Evolutionary conservation across 2,329 filamentous ascomycete species (phyloP), one percentile per base, ranked within the genome.

Genomic region (Fusarium subtropicale): DNA sequence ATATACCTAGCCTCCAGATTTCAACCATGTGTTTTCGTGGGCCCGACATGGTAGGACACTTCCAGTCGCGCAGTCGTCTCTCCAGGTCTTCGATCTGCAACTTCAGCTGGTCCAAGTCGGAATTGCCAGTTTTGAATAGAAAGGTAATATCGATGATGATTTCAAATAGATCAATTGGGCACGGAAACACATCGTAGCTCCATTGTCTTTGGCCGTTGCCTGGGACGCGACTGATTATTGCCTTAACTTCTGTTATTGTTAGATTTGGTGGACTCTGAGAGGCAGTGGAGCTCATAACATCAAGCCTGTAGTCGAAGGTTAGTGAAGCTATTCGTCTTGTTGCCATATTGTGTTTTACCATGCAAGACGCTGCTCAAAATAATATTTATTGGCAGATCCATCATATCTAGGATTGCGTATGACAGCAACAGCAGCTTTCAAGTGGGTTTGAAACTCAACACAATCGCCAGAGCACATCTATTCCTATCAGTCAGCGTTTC

Each of bases 381-480:
- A 65, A 41, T 64, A n/a, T 8, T 10, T 18, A 4, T 65, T 64
- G 0, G 1, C 1, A 0, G 3, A 15, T 7, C 55, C 46, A 6
- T 31, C 15, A 26, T 65, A 65, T 2, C 2, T 5, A 0, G 22
- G 18, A 7, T 2, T 38, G 0, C 41, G 41, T 3, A 64, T 20
- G 0, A 64, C 20, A 15, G 28, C 26, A 31, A 24, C 41, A 4
- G 59, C 62, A 10, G 62, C 62, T 12, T 31, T 53, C 4, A 65
- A 10, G 13, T 65, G 62, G 1, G 59, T 65, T 26, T 53, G 39
- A 38, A 65, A 65, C 30, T 65, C 62, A 0, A 28, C 20, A 7
- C 62, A 65, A 20, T 65, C 62, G 1, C 62, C 62, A 1, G 62
- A 65, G 22, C 62, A 65, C 62, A 65, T 65, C 62, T 64, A 18